These are phyloP conservation scores for Hemerocallis citrina DNA, from an alignment of 106 monocot genomes.

Conservation along the genomic window DNA sequence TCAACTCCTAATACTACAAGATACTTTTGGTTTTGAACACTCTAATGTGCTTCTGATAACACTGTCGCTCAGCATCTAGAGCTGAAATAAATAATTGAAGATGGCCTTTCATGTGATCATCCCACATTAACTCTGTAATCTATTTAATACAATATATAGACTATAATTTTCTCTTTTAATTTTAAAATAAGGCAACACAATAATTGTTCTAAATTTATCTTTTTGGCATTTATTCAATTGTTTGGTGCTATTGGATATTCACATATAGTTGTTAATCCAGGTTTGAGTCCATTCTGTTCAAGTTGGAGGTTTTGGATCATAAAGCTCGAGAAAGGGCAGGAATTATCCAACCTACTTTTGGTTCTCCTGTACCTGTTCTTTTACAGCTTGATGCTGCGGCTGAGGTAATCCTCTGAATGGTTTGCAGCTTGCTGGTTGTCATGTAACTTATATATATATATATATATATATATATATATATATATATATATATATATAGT, in stretches of 20 bases:
- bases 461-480: background rate
- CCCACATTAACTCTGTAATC: background rate
- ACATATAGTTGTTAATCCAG: constrained; percentile 27
- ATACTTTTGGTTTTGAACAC: background rate
- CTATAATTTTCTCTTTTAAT: background rate
- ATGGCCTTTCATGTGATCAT: background rate
- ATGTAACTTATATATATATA: background rate
- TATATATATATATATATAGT: background rate
- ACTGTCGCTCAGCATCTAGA: background rate
- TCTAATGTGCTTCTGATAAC: background rate
- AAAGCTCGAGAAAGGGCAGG: constrained; percentile 88
- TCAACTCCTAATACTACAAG: too few species aligned
- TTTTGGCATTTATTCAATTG: background rate
- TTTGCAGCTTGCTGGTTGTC: background rate
- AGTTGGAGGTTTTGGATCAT: constrained; percentile 92
- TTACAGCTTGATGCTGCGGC: constrained; percentile 75
- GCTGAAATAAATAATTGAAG: background rate
- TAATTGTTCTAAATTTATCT: background rate
- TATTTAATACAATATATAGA: background rate
- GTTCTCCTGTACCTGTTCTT: constrained; percentile 61
- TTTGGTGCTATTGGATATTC: constrained; percentile 6
- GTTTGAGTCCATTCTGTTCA: constrained; percentile 76
- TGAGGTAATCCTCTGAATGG: constrained; percentile 46
- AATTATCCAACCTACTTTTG: constrained; percentile 47
- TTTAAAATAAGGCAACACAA: background rate